Base-by-base conservation (phyloP, 2,329 filamentous ascomycete genomes). In the Aspergillus sp. region DNA sequence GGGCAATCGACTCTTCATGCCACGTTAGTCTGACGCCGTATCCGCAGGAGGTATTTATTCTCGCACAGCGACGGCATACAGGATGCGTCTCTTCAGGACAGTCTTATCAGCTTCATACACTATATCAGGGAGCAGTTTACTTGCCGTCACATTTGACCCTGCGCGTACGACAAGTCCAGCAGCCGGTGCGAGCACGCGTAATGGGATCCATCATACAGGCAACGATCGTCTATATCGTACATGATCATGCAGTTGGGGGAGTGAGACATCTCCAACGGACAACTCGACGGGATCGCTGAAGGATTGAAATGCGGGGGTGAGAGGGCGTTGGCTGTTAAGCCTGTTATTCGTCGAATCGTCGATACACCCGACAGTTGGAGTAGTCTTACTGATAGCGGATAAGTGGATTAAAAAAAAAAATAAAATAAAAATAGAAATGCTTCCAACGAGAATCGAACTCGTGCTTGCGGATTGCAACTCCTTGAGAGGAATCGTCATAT, bases 1-100 rank as follows among this genome's bases (percentile, higher is more conserved):
- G 61, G 6, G 66, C 63, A 32, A 68, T 39, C 8, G 63, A 67
- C 50, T 69, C 66, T 49, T 70, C 64, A 18, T 65, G 61, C 66
- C 67, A 70, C 9, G 53, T 62, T 6, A 68, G 41, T 22, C 60
- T 61, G 15, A 68, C 43, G 22, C 61, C 59, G 48, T 69, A 69
- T 30, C 48, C 56, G 48, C 65, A 67, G 15, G 55, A 24, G 2
- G 34, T 11, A 22, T 48, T 38, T 2, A 22, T 26, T n/a, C 30
- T 13, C 2, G n/a, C 11, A 5, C 45, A 38, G n/a, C 26, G 45
- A 22, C 32, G 45, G 8, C 45, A 48, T 13, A 34, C 26, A 8
- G 45, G 45, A 11, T 30, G 30, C 11, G 17, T 34, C 20, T 36
- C 45, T 48, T 17, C 9, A 30, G 9, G 26, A 30, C 22, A 24